These are phyloP conservation scores for Sicyos baderoa DNA, from an alignment of 306 rosid species.

Conservation along the genomic window DNA sequence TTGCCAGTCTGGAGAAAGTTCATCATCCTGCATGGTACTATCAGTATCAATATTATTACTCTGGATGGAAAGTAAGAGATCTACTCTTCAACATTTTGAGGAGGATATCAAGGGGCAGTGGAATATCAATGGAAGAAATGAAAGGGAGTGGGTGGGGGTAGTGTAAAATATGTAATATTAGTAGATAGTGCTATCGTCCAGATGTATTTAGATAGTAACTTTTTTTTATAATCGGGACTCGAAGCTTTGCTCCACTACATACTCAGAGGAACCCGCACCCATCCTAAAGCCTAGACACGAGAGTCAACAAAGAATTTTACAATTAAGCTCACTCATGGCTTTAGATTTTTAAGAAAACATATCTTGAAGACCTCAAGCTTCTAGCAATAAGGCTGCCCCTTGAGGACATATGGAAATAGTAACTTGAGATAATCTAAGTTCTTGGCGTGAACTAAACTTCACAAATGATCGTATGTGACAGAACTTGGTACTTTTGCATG, in stretches of 20 bases:
- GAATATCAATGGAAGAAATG: not conserved
- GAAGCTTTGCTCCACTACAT: no score
- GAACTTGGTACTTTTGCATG: not conserved
- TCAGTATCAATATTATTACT: conserved; percentile 11
- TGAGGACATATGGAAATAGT: not conserved
- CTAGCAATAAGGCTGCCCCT: no score
- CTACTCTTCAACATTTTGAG: conserved; percentile 1
- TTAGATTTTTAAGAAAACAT: no score
- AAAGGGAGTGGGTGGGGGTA: conserved; percentile 6
- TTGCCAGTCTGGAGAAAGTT: conserved; percentile 44
- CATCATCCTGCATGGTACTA: conserved; percentile 49
- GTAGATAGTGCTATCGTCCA: not conserved
- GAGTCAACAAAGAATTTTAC: no score
- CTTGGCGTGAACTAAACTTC: not conserved
- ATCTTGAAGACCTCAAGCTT: no score
- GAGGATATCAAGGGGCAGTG: not conserved
- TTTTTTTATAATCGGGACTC: no score
- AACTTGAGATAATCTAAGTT: not conserved
- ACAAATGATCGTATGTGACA: not conserved
- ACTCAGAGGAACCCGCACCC: no score
- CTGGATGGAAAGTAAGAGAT: conserved; percentile 7
- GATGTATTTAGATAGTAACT: not conserved
- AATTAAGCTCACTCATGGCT: no score
- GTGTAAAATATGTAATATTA: not conserved
- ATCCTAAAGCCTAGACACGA: no score